Evolutionary conservation across 176 grass and related monocot species (phyloP).

Genomic region (Cocos nucifera): DNA sequence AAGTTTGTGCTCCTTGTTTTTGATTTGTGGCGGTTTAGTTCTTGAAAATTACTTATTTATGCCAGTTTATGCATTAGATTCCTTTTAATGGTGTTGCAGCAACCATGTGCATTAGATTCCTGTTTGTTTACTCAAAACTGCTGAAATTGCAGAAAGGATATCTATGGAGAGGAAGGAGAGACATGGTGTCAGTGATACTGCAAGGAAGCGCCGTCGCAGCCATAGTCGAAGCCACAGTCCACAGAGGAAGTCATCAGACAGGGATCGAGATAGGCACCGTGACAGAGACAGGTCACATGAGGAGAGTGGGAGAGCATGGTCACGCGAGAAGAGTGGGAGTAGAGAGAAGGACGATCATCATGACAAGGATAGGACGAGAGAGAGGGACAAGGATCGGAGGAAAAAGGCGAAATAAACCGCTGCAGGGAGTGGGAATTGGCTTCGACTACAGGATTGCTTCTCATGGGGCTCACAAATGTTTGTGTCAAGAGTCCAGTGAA

Average conservation of each 20-base stretch:
- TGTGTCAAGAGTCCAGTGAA: too few species aligned
- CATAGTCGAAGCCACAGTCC: conserved; percentile 70
- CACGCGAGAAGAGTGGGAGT: conserved; percentile 50
- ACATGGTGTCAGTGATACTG: conserved; percentile 31
- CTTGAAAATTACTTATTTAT: too few species aligned
- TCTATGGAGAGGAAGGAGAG: conserved; percentile 58
- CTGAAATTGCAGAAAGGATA: conserved; percentile 43
- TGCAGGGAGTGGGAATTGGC: too few species aligned
- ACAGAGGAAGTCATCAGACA: conserved; percentile 51
- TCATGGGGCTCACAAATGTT: too few species aligned
- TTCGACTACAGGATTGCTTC: too few species aligned
- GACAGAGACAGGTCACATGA: conserved; percentile 22
- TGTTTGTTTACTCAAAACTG: neutral
- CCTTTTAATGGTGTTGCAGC: too few species aligned
- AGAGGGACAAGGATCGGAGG: conserved; percentile 52
- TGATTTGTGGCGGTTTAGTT: too few species aligned
- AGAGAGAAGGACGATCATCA: conserved; percentile 59
- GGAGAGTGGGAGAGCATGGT: conserved; percentile 36
- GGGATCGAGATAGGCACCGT: conserved; percentile 49
- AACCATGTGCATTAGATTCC: neutral
- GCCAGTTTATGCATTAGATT: too few species aligned
- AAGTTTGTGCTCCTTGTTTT: too few species aligned
- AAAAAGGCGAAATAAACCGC: conserved; percentile 42
- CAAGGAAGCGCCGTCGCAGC: conserved; percentile 50
- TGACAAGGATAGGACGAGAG: conserved; percentile 46